Percentiles rank a stretch among this genome's conserved stretches.
These are phyloP conservation scores for Penicillium sp. DNA, from an alignment of 2,329 filamentous ascomycete species.

Conservation along the genomic window DNA sequence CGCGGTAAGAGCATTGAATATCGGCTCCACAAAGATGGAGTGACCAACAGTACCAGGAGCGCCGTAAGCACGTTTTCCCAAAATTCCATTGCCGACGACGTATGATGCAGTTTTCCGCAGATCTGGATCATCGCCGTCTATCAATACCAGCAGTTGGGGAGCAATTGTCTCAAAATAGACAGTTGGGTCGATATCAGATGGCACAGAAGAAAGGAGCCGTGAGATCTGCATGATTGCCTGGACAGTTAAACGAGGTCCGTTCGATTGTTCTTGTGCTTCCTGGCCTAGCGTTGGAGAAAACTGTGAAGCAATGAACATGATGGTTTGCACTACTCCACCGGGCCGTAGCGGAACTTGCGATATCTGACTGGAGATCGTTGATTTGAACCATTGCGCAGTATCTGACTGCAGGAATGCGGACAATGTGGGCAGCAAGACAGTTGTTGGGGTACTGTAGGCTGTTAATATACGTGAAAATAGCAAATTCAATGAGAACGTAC, in stretches of 20 bases:
- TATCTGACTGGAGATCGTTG: constrained; percentile 35
- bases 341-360: constrained; percentile 40
- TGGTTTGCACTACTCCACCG: constrained; percentile 42
- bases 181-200: constrained; percentile 34
- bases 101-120: constrained; percentile 43
- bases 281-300: constrained; percentile 40
- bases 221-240: constrained; percentile 47
- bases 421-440: constrained; percentile 35
- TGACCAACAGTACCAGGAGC: constrained; percentile 41
- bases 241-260: constrained; percentile 42
- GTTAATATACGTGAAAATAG: constrained; percentile 11
- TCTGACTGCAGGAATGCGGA: constrained; percentile 39
- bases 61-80: constrained; percentile 40
- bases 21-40: constrained; percentile 41
- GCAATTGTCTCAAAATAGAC: constrained; percentile 40
- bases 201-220: constrained; percentile 42
- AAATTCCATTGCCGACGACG: constrained; percentile 43
- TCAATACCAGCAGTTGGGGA: constrained; percentile 39
- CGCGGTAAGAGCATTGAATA: constrained; percentile 39
- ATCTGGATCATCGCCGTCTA: constrained; percentile 42
- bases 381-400: constrained; percentile 40
- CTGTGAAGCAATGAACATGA: constrained; percentile 43
- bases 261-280: constrained; percentile 30
- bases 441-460: constrained; percentile 34
- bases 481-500: constrained; percentile 22